Percentiles rank a stretch among this genome's conserved stretches.
Evolutionary conservation across 192 early-diverging fungal genomes (phyloP).

Genomic region (Spinellus fusiger): DNA sequence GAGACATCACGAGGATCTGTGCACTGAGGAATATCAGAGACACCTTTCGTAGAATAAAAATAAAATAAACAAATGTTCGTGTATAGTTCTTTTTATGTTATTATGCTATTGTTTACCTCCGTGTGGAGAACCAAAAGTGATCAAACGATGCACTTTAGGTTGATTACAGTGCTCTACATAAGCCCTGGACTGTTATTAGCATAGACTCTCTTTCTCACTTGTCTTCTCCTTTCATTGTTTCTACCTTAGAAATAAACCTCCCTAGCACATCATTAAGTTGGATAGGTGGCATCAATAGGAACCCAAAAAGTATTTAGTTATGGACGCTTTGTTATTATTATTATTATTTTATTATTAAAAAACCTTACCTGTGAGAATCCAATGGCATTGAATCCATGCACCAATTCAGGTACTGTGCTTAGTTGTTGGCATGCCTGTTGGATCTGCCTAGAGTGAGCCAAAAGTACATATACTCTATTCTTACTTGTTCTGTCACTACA

Average conservation of each 20-base stretch:
- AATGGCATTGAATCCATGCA: conserved; percentile 78
- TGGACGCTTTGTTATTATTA: too few species aligned
- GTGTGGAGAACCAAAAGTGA: conserved; percentile 88
- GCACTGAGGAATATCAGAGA: conserved; percentile 81
- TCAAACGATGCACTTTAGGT: conserved; percentile 65
- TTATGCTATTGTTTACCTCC: conserved; percentile 38
- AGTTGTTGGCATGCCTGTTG: conserved; percentile 55
- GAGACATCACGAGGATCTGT: conserved; percentile 36
- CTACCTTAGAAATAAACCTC: conserved; percentile 25
- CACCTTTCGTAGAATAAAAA: conserved; percentile 28
- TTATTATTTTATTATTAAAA: background rate
- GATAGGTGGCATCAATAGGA: background rate
- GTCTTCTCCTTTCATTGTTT: background rate
- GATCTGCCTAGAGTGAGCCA: background rate
- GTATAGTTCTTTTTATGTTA: background rate
- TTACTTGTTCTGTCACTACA: conserved; percentile 68
- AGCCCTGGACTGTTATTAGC: conserved; percentile 62
- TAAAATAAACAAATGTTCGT: conserved; percentile 2
- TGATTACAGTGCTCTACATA: conserved; percentile 80
- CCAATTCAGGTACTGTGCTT: conserved; percentile 49
- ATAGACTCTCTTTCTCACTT: background rate
- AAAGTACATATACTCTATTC: background rate
- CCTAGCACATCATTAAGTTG: conserved; percentile 4
- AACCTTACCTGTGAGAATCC: conserved; percentile 79
- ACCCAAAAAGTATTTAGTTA: background rate